These are phyloP conservation scores for Yamadazyma takamatsuzukensis DNA, from an alignment of 805 yeast genomes.

Conservation along the genomic window DNA sequence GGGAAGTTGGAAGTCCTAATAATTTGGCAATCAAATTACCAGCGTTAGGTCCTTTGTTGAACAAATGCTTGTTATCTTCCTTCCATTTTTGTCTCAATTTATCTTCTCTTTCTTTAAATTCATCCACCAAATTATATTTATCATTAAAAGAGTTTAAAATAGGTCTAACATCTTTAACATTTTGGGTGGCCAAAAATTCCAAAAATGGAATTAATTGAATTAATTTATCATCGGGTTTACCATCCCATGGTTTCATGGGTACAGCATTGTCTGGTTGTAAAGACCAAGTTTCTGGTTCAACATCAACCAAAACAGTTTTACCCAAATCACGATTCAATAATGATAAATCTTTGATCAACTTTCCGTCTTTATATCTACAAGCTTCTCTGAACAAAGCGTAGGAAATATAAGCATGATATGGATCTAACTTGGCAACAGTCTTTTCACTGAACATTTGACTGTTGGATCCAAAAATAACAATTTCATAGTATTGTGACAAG, in stretches of 20 bases:
- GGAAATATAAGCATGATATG: constrained; percentile 83
- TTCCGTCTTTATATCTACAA: constrained; percentile 84
- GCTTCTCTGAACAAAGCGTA: constrained; percentile 89
- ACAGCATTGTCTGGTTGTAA: constrained; percentile 95
- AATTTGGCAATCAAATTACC: constrained; percentile 55
- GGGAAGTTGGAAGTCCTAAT: constrained; percentile 56
- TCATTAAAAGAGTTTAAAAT: constrained; percentile 70
- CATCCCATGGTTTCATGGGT: constrained; percentile 81
- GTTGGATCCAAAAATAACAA: constrained; percentile 84
- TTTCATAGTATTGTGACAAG: constrained; percentile 91
- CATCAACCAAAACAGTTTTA: constrained; percentile 78
- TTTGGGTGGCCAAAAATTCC: constrained; percentile 90
- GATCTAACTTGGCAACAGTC: constrained; percentile 85
- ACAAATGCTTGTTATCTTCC: constrained; percentile 44
- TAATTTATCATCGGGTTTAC: constrained; percentile 75
- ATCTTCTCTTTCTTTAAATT: constrained; percentile 75
- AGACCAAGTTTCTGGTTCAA: constrained; percentile 64
- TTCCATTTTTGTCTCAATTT: constrained; percentile 70
- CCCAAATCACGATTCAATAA: constrained; percentile 86
- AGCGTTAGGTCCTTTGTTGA: constrained; percentile 35
- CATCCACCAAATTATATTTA: constrained; percentile 65
- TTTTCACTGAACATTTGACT: constrained; percentile 82
- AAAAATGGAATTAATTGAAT: constrained; percentile 84
- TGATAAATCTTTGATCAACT: constrained; percentile 82
- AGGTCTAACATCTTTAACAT: constrained; percentile 84